Evolutionary conservation across 805 yeast genomes (phyloP).

Genomic region (Sugiyamaella floridensis): DNA sequence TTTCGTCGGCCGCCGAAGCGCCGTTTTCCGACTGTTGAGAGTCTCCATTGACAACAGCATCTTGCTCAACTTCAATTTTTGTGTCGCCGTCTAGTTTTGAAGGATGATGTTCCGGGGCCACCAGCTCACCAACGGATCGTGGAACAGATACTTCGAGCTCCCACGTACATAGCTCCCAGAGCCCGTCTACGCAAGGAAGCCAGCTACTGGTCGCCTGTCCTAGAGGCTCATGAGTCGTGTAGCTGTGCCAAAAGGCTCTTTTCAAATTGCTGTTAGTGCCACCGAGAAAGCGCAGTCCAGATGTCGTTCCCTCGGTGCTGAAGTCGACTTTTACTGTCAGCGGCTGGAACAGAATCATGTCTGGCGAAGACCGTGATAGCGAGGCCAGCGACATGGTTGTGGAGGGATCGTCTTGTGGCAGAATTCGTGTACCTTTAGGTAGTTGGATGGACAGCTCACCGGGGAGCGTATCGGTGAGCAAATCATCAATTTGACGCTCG

Average conservation of each 20-base stretch:
- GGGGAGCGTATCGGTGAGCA: slow-evolving; percentile 48
- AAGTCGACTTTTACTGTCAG: slow-evolving; percentile 64
- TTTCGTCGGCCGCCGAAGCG: slow-evolving; percentile 12
- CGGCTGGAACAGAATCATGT: slow-evolving; percentile 50
- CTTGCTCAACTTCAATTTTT: slow-evolving; percentile 9
- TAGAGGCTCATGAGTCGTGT: slow-evolving; percentile 70
- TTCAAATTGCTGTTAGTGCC: slow-evolving; percentile 41
- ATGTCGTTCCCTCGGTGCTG: slow-evolving; percentile 53
- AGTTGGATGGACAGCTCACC: slow-evolving; percentile 59
- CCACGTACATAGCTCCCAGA: slow-evolving; percentile 90
- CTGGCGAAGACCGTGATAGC: slow-evolving; percentile 11
- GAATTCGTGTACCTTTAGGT: slow-evolving; percentile 60
- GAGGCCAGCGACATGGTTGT: slow-evolving; percentile 17
- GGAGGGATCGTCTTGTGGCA: slow-evolving; percentile 43
- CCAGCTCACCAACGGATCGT: slow-evolving; percentile 63
- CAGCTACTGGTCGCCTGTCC: slow-evolving; percentile 87
- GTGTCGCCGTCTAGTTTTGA: slow-evolving; percentile 24
- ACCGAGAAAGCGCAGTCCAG: slow-evolving; percentile 73
- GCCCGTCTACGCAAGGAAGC: slow-evolving; percentile 91
- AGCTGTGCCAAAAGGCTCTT: slow-evolving; percentile 66
- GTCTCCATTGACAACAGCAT: slow-evolving; percentile 14
- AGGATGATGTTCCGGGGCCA: slow-evolving; percentile 20
- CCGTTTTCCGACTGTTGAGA: slow-evolving; percentile 16
- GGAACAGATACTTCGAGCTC: slow-evolving; percentile 83
- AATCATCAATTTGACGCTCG: slow-evolving; percentile 44